These are phyloP conservation scores for Ascochyta koolunga DNA, from an alignment of 2,329 filamentous ascomycete genomes.

Conservation along the genomic window DNA sequence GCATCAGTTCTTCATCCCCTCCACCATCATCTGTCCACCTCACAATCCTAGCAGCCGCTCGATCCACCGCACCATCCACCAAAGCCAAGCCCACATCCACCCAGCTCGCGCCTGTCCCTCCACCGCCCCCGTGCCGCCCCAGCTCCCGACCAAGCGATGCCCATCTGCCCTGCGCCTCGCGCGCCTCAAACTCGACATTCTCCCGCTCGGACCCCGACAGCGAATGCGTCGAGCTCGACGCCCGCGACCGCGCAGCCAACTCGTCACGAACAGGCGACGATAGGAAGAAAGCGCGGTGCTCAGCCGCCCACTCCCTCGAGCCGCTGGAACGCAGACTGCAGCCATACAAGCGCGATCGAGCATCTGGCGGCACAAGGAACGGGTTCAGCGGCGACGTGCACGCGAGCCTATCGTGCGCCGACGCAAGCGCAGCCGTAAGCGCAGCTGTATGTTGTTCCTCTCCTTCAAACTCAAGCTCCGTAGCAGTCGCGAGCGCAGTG, in stretches of 20 bases:
- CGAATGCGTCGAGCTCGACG: neutral
- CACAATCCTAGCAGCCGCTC: slow-evolving; percentile 24
- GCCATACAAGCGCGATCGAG: too few species aligned
- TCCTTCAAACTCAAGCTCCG: too few species aligned
- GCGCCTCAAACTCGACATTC: neutral
- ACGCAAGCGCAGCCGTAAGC: neutral
- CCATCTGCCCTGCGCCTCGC: slow-evolving; percentile 1
- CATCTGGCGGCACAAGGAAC: neutral
- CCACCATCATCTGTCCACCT: slow-evolving; percentile 35
- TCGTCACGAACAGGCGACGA: neutral
- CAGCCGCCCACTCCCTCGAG: slow-evolving; percentile 7
- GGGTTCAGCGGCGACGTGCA: slow-evolving; percentile 1
- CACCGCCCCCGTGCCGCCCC: neutral
- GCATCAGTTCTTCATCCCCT: slow-evolving; percentile 24
- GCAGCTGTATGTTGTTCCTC: too few species aligned
- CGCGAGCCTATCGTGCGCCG: neutral
- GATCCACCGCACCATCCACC: slow-evolving; percentile 31
- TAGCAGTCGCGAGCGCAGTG: neutral
- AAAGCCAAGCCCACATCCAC: slow-evolving; percentile 23
- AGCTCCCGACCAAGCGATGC: neutral
- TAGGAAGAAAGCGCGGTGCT: neutral
- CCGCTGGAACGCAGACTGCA: neutral
- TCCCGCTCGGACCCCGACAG: neutral
- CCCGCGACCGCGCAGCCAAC: neutral
- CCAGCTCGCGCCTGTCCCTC: slow-evolving; percentile 17